Base-by-base conservation (phyloP, 2,329 filamentous ascomycete genomes). In the Colletotrichum navitas region DNA sequence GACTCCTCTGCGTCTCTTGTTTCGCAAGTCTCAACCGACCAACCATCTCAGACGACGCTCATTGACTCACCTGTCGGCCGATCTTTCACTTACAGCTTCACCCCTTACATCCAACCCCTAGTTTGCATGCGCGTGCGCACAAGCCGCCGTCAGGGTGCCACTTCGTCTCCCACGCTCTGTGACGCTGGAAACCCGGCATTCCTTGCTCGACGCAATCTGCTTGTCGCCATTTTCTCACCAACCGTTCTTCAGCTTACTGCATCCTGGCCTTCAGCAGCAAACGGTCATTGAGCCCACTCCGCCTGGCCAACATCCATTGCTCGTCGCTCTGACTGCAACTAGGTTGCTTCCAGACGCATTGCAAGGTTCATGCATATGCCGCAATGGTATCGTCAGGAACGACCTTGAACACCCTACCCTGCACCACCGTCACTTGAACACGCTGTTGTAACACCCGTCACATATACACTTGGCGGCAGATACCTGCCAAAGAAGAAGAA, bases 371-470 rank as follows among this genome's bases (percentile, higher is more conserved):
- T 72, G 70, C 70, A 73, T 73, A 66, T 66, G 66, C 72, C 70
- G 72, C 66, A 61, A 74, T 73, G 72, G 52, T 60, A 68, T 51
- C 55, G 70, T 73, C 60, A 71, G 59, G 60, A 71, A 72, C 68
- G 51, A 67, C 60, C 59, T 72, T 62, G 51, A 67, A 51, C 58
- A 59, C 49, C 68, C 41, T 62, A 60, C 64, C 47, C 58, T 64
- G 68, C 68, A 73, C 55, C 34, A 66, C 43, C 63, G 41, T 52
- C 45, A 68, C 59, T 55, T 72, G 66, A 72, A 75, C 24, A 75
- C 77, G 41, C 68, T n/a, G 72, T 73, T 63, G 69, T 73, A 64
- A 72, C 73, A 64, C 63, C 68, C 59, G 64, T 71, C 63, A 74
- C 73, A 63, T 18, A 70, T 54, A 66, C n/a, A 56, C 69, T 56